Percentiles rank a stretch among this genome's conserved stretches.
These are phyloP conservation scores for Lachancea lanzarotensis DNA, from an alignment of 805 yeast species.

Conservation along the genomic window DNA sequence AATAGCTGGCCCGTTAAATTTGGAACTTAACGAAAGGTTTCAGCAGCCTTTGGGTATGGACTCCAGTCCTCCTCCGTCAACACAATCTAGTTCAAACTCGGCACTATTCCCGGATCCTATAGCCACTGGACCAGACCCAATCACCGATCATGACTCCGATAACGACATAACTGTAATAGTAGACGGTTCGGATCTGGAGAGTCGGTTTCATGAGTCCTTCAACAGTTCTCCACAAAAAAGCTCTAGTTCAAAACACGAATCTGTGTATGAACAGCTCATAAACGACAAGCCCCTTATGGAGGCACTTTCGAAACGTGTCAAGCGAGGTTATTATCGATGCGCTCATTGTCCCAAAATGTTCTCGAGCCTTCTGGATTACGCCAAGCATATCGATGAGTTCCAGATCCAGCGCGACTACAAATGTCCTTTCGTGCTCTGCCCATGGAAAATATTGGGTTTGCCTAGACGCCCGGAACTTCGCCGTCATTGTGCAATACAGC, in stretches of 20 bases:
- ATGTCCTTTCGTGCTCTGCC: conserved; percentile 42
- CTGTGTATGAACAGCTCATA: conserved; percentile 23
- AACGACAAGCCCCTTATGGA: conserved; percentile 26
- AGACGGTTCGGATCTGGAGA: background rate
- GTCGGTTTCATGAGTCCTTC: conserved; percentile 6
- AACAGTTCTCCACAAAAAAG: conserved; percentile 2
- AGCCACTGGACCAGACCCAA: background rate
- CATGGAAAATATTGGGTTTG: conserved; percentile 44
- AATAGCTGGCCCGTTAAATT: background rate
- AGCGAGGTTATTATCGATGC: conserved; percentile 42
- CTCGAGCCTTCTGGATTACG: conserved; percentile 34
- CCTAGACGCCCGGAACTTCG: conserved; percentile 44
- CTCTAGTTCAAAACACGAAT: background rate
- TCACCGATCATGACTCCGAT: background rate
- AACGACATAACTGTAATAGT: background rate
- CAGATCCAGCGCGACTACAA: conserved; percentile 36
- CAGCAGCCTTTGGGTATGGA: background rate
- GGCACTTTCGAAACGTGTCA: conserved; percentile 30
- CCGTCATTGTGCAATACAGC: conserved; percentile 46
- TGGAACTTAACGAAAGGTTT: background rate
- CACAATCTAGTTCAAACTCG: background rate
- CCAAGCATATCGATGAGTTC: conserved; percentile 40
- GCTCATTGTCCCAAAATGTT: conserved; percentile 41
- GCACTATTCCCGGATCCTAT: conserved; percentile 1
- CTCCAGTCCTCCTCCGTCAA: conserved; percentile 2